phyloP scores from a whole-genome alignment of 2,329 filamentous ascomycete species.

The Fonsecaea erecta region DNA sequence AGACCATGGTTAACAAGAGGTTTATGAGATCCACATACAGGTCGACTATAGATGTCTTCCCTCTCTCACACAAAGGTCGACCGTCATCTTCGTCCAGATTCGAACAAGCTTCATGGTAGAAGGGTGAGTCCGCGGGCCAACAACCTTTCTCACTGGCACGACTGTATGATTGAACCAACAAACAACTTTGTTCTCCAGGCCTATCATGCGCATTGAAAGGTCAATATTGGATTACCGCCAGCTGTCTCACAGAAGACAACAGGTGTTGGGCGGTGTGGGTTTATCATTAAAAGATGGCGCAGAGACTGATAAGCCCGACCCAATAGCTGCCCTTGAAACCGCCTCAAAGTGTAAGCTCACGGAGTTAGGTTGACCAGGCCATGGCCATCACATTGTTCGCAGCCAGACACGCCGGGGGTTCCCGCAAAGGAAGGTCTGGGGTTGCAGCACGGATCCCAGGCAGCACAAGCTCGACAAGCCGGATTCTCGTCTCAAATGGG shows the following conservation, averaged over 20 bases:
- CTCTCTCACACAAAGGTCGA: neutral
- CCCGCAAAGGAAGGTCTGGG: too few species aligned
- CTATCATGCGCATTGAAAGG: neutral
- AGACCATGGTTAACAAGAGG: neutral
- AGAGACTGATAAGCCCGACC: neutral
- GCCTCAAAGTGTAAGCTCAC: neutral
- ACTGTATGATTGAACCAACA: neutral
- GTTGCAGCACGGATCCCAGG: neutral
- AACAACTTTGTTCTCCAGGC: neutral
- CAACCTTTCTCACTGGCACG: neutral
- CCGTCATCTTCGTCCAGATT: neutral
- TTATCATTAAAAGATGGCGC: neutral
- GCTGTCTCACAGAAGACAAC: neutral
- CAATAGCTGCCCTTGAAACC: neutral
- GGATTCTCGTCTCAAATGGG: neutral
- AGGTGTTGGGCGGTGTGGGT: neutral
- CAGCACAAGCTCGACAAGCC: neutral
- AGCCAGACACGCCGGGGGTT: neutral
- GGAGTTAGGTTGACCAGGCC: neutral
- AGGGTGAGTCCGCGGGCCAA: neutral
- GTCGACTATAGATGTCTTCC: neutral
- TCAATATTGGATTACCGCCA: neutral
- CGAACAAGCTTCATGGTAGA: neutral
- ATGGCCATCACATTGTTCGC: neutral
- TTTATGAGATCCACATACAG: neutral